Conservation (phyloP, 805 yeast genomes). For the Dipodascus geniculatus region DNA sequence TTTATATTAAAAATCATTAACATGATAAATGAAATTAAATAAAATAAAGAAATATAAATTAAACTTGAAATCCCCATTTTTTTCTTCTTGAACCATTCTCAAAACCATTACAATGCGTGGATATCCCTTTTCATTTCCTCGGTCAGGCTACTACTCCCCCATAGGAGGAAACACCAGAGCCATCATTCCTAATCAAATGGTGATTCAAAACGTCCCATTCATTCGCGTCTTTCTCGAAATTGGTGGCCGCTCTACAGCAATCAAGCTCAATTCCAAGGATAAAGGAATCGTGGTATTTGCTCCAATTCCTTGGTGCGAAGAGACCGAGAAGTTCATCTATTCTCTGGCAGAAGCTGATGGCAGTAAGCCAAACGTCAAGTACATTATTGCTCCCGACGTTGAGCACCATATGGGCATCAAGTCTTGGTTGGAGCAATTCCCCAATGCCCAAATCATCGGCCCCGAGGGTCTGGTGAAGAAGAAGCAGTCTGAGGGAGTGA, state of each 20-base stretch:
- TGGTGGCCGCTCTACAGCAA: conserved; percentile 16
- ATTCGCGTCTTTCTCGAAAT: conserved; percentile 8
- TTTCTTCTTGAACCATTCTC: neutral
- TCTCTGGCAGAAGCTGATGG: conserved; percentile 1
- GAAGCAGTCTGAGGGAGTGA: conserved; percentile 23
- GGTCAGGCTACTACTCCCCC: conserved; percentile 9
- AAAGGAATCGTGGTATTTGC: conserved; percentile 10
- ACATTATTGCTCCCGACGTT: conserved; percentile 46
- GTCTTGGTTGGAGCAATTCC: conserved; percentile 39
- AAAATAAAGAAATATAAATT: too few relatives aligned
- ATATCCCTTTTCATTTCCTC: neutral
- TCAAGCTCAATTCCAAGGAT: conserved; percentile 10
- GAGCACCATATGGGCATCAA: conserved; percentile 56
- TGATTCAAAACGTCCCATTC: conserved; percentile 17
- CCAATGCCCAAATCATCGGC: conserved; percentile 43
- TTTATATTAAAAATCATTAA: neutral
- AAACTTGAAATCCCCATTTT: neutral
- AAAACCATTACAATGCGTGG: neutral
- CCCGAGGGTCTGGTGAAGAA: conserved; percentile 27
- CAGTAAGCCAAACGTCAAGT: conserved; percentile 15
- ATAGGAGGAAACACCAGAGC: conserved; percentile 13
- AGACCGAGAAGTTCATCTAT: conserved; percentile 11
- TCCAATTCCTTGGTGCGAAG: conserved; percentile 17
- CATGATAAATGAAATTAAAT: neutral
- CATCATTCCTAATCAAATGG: conserved; percentile 10